Evolutionary conservation across 306 rosid genomes (phyloP).

Genomic region (Spatholobus suberectus): DNA sequence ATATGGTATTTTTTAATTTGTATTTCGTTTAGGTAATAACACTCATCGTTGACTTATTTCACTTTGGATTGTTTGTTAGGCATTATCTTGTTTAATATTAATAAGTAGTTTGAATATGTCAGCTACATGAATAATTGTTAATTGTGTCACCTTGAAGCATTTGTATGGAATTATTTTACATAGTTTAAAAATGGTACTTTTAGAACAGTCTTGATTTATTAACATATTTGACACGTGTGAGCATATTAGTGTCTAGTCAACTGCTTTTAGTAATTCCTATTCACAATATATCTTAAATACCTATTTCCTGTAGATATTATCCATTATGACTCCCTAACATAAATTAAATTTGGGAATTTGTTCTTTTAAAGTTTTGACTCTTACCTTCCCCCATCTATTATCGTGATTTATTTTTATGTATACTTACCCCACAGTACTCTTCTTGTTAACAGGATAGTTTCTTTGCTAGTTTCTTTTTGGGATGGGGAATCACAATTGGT

Average conservation of each 20-base stretch:
- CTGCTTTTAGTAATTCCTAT: neutral
- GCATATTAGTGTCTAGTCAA: neutral
- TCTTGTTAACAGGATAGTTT: conserved; percentile 78
- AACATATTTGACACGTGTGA: neutral
- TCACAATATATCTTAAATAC: neutral
- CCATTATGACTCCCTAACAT: neutral
- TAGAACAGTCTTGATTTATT: neutral
- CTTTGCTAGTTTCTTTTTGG: conserved; percentile 86
- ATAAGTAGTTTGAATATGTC: neutral
- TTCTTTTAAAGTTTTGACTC: neutral
- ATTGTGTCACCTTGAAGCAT: neutral
- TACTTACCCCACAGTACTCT: conserved; percentile 25
- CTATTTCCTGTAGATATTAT: neutral
- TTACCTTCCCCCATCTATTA: neutral
- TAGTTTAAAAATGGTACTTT: neutral
- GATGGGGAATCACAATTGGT: conserved; percentile 89
- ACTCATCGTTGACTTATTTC: neutral
- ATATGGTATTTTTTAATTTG: neutral
- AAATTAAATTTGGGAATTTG: neutral
- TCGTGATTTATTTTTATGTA: neutral
- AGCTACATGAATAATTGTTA: neutral
- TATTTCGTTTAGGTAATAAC: neutral
- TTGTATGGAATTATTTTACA: neutral
- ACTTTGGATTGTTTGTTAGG: neutral
- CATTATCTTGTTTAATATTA: neutral